A percentile compares a stretch with the other conserved stretches of the same genome.
Conservation (phyloP, 768 basidiomycete species). For the Trametes coccinea region DNA sequence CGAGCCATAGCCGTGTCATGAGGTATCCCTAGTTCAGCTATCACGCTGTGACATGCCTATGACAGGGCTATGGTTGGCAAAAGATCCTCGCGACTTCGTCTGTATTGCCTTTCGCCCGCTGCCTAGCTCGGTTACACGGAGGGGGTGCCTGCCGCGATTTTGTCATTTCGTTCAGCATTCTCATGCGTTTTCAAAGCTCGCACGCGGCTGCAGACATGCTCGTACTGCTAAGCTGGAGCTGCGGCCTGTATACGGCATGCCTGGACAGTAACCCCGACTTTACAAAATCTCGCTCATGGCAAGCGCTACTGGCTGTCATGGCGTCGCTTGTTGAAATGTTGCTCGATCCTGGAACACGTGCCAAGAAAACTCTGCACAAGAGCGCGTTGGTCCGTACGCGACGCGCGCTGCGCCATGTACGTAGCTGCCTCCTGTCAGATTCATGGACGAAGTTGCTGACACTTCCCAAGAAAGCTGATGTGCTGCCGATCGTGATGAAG, state of each 20-base stretch:
- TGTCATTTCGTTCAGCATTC: too few relatives aligned
- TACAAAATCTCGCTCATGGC: conserved; percentile 49
- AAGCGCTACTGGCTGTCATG: conserved; percentile 52
- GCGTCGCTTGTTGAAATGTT: conserved; percentile 61
- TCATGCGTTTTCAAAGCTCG: conserved; percentile 13
- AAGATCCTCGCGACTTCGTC: too few relatives aligned
- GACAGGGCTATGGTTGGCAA: too few relatives aligned
- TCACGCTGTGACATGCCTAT: too few relatives aligned
- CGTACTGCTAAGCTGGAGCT: conserved; percentile 72
- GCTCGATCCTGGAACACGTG: conserved; percentile 49
- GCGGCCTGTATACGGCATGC: conserved; percentile 59
- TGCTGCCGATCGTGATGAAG: conserved; percentile 51
- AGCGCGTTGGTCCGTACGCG: conserved; percentile 62
- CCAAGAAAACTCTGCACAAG: conserved; percentile 60
- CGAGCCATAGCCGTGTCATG: too few relatives aligned
- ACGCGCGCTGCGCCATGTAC: conserved; percentile 66
- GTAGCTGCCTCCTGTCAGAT: conserved; percentile 17
- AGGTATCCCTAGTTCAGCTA: too few relatives aligned
- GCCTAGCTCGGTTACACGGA: too few relatives aligned
- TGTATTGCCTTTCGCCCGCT: too few relatives aligned
- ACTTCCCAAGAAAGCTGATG: conserved; percentile 37
- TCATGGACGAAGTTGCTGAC: neutral
- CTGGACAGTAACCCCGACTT: conserved; percentile 47
- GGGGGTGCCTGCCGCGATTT: too few relatives aligned
- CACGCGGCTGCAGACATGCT: conserved; percentile 61